Evolutionary conservation across 2,329 filamentous ascomycete species (phyloP).

Genomic region (Exophiala alcalophila): DNA sequence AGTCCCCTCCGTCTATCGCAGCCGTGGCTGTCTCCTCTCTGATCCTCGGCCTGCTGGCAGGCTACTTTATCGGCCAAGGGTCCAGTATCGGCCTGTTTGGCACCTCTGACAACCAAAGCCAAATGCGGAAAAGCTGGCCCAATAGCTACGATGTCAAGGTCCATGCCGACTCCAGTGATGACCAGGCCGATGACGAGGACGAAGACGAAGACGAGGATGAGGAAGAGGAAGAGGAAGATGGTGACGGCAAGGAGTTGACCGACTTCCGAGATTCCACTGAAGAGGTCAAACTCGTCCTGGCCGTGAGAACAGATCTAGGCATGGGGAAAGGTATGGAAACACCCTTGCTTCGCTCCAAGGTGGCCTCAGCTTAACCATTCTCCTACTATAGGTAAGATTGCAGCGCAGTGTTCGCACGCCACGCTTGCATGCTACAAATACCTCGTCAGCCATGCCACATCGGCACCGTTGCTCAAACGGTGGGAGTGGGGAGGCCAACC

Average conservation of each 20-base stretch:
- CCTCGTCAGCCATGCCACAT: constrained; percentile 57
- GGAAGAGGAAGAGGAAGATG: constrained; percentile 67
- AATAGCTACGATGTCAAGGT: constrained; percentile 54
- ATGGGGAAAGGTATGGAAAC: constrained; percentile 83
- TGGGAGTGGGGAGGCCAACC: constrained; percentile 88
- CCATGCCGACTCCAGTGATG: constrained; percentile 44
- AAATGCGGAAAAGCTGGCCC: constrained; percentile 46
- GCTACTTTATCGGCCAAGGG: constrained; percentile 68
- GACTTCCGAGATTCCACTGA: constrained; percentile 58
- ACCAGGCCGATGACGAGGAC: constrained; percentile 35
- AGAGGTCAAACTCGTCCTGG: constrained; percentile 91
- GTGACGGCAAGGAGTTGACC: constrained; percentile 49
- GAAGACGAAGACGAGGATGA: constrained; percentile 59
- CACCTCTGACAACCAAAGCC: constrained; percentile 28
- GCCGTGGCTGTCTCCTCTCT: constrained; percentile 29
- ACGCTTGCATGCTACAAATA: constrained; percentile 96
- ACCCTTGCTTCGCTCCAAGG: background rate
- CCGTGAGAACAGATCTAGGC: constrained; percentile 88
- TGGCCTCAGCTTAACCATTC: background rate
- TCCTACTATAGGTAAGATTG: constrained; percentile 75
- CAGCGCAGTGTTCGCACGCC: constrained; percentile 92
- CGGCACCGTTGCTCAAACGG: constrained; percentile 64
- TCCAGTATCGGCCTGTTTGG: constrained; percentile 69
- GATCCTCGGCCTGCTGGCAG: constrained; percentile 64
- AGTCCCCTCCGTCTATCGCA: constrained; percentile 26